A percentile compares a stretch with the other conserved stretches of the same genome.
These are phyloP conservation scores for Boletellus ananiceps DNA, from an alignment of 768 basidiomycete genomes.

Conservation along the genomic window DNA sequence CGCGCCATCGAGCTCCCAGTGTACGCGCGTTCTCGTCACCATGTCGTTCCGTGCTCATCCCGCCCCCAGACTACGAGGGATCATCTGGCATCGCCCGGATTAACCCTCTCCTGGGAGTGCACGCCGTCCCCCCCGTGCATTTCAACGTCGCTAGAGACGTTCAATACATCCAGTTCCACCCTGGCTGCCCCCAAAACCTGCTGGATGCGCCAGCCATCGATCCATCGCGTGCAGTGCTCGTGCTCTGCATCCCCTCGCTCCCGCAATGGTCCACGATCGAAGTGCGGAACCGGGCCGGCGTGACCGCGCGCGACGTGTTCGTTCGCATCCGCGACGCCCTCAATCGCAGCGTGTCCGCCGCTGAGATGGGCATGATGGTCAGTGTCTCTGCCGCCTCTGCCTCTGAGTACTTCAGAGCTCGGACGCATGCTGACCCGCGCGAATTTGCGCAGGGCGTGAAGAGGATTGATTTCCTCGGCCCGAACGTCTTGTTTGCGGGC, in stretches of 20 bases:
- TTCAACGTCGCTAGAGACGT: constrained; percentile 27
- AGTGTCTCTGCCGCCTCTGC: constrained; percentile 16
- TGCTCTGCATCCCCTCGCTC: constrained; percentile 18
- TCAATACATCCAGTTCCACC: constrained; percentile 18
- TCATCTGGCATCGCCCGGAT: constrained; percentile 19
- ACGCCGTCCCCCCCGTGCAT: constrained; percentile 12
- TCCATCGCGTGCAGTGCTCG: constrained; percentile 14
- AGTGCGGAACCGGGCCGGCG: constrained; percentile 24
- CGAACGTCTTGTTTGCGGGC: constrained; percentile 29
- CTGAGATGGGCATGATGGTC: constrained; percentile 26
- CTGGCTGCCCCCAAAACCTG: constrained; percentile 11
- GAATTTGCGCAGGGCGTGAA: constrained; percentile 38
- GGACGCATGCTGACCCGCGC: constrained; percentile 28
- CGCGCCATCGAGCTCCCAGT: constrained; percentile 11
- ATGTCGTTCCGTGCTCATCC: constrained; percentile 1
- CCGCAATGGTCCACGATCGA: constrained; percentile 30
- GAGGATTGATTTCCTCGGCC: constrained; percentile 37
- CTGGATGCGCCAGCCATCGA: constrained; percentile 22
- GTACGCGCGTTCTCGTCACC: constrained; percentile 11
- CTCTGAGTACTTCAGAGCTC: constrained; percentile 28
- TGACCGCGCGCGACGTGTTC: constrained; percentile 29
- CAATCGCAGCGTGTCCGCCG: constrained; percentile 20
- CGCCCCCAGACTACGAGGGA: constrained; percentile 10
- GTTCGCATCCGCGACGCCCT: constrained; percentile 26
- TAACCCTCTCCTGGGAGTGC: constrained; percentile 21